A percentile compares a stretch with the other conserved stretches of the same genome.
phyloP scores from a whole-genome alignment of 257 asterid genomes.

The Nicotiana obtusifolia region DNA sequence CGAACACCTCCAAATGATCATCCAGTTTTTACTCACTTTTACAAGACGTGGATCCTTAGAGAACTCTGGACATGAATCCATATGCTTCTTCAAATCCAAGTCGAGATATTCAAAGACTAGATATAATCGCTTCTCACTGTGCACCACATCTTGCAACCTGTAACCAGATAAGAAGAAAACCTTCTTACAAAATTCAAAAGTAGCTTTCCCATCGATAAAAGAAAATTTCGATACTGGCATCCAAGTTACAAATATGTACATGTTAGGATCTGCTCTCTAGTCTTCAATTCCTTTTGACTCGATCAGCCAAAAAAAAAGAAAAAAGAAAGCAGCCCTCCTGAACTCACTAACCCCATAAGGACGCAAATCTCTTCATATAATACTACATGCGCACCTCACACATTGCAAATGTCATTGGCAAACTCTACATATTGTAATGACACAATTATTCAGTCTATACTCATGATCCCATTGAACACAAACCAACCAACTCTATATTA shows the following conservation, averaged over 20 bases:
- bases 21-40: constrained; percentile 55
- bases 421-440: too few relatives aligned
- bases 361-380: background rate
- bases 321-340: background rate
- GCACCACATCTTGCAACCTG: constrained; percentile 99
- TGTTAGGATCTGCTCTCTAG: background rate
- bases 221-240: background rate
- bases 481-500: too few relatives aligned
- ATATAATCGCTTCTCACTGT: constrained; percentile 83
- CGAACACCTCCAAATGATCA: constrained; percentile 10
- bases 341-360: background rate
- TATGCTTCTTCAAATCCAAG: constrained; percentile 95
- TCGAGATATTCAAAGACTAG: constrained; percentile 95
- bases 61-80: constrained; percentile 94
- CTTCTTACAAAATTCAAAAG: background rate
- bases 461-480: too few relatives aligned
- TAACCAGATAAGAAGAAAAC: constrained; percentile 6
- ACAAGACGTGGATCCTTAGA: constrained; percentile 66
- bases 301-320: background rate
- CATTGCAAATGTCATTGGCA: too few relatives aligned
- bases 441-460: too few relatives aligned
- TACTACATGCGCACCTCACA: too few relatives aligned
- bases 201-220: background rate
- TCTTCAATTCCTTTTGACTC: background rate
- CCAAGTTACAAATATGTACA: background rate